A percentile compares a stretch with the other conserved stretches of the same genome.
Conservation (phyloP, 2,329 filamentous ascomycete genomes). For the Escovopsis weberi region DNA sequence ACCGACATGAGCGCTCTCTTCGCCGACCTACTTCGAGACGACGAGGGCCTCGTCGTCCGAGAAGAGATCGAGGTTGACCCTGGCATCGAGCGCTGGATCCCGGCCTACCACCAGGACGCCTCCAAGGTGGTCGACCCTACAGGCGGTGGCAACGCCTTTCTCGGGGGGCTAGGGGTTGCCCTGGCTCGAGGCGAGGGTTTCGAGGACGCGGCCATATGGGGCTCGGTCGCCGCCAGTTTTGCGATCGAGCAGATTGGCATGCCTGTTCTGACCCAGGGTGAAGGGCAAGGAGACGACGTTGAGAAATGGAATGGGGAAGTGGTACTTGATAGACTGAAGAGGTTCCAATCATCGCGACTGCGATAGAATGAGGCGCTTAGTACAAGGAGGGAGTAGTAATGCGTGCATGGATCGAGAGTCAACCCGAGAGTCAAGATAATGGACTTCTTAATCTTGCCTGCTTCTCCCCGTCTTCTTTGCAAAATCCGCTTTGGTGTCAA, state of each 20-base stretch:
- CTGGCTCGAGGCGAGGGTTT: constrained; percentile 44
- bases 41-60: constrained; percentile 35
- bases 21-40: constrained; percentile 40
- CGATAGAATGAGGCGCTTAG: constrained; percentile 8
- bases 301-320: constrained; percentile 49
- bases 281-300: constrained; percentile 22
- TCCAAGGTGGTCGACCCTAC: constrained; percentile 73
- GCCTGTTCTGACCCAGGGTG: constrained; percentile 36
- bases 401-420: too few species aligned
- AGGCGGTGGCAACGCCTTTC: constrained; percentile 83
- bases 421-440: too few species aligned
- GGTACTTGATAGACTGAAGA: constrained; percentile 36
- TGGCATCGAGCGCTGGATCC: constrained; percentile 59
- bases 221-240: constrained; percentile 73
- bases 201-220: constrained; percentile 63
- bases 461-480: not conserved
- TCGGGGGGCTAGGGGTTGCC: constrained; percentile 45
- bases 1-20: constrained; percentile 50
- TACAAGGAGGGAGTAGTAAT: too few species aligned
- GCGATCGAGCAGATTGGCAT: constrained; percentile 90
- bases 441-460: not conserved
- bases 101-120: constrained; percentile 50
- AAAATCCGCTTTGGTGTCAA: too few species aligned
- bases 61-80: constrained; percentile 49
- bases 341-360: constrained; percentile 31